These are phyloP conservation scores for Pythium myriotylum DNA, from an alignment of 352 stramenopile genomes.

Conservation along the genomic window DNA sequence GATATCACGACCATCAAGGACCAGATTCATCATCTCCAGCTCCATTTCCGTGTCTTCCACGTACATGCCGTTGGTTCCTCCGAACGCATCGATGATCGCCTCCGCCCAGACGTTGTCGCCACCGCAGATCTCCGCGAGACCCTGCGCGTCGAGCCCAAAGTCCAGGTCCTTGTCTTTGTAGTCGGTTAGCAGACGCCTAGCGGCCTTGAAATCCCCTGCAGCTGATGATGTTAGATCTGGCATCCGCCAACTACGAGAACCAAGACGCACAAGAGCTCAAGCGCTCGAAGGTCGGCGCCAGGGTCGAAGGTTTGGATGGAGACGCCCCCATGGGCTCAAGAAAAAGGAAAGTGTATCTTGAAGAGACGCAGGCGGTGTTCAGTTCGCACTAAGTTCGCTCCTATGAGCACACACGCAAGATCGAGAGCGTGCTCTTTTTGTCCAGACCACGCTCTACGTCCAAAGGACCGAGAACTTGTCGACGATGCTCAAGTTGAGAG, in stretches of 20 bases:
- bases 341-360: neutral
- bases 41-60: too few species aligned
- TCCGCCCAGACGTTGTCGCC: slow-evolving; percentile 59
- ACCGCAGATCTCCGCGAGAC: slow-evolving; percentile 46
- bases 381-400: neutral
- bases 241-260: neutral
- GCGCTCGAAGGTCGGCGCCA: slow-evolving; percentile 54
- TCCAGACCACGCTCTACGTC: too few species aligned
- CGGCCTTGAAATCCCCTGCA: slow-evolving; percentile 56
- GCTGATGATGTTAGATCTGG: neutral
- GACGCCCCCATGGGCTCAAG: slow-evolving; percentile 47
- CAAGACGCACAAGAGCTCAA: slow-evolving; percentile 48
- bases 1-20: too few species aligned
- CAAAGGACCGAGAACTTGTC: slow-evolving; percentile 22
- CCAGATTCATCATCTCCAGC: too few species aligned
- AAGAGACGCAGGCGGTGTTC: slow-evolving; percentile 9
- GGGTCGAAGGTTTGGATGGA: slow-evolving; percentile 37
- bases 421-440: too few species aligned
- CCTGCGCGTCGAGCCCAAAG: slow-evolving; percentile 63
- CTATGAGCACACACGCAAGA: too few species aligned
- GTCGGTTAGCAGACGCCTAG: slow-evolving; percentile 49
- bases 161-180: slow-evolving; percentile 82
- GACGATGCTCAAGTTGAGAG: slow-evolving; percentile 27
- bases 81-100: slow-evolving; percentile 58
- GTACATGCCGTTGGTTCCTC: slow-evolving; percentile 66